phyloP scores from a whole-genome alignment of 345 rosid species.

The Melaleuca alternifolia region DNA sequence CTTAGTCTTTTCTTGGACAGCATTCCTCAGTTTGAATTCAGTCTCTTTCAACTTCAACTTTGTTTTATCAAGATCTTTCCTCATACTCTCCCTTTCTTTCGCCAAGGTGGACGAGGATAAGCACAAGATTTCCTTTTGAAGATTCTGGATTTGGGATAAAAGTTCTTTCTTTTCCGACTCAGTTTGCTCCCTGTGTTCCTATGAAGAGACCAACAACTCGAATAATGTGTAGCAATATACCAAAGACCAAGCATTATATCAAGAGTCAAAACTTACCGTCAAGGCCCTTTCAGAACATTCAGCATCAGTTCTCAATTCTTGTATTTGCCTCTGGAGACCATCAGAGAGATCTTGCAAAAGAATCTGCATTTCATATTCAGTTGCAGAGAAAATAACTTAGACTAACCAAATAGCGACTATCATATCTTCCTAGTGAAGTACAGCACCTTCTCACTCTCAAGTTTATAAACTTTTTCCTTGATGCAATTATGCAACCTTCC shows the following conservation, averaged over 20 bases:
- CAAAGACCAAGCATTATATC: not conserved
- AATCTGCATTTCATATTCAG: slow-evolving; percentile 28
- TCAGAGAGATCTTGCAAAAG: slow-evolving; percentile 26
- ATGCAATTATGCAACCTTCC: slow-evolving; percentile 23
- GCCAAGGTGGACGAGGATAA: slow-evolving; percentile 56
- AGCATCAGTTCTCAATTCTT: slow-evolving; percentile 32
- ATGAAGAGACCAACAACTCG: slow-evolving; percentile 5
- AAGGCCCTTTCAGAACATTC: slow-evolving; percentile 36
- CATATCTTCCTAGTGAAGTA: not conserved
- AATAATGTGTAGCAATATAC: not conserved
- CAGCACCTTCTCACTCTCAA: slow-evolving; percentile 63
- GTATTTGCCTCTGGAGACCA: slow-evolving; percentile 43
- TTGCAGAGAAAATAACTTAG: not conserved
- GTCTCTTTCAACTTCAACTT: slow-evolving; percentile 72
- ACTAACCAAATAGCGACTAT: not conserved
- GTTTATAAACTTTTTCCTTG: slow-evolving; percentile 34
- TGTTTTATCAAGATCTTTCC: slow-evolving; percentile 80
- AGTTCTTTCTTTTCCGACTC: slow-evolving; percentile 44
- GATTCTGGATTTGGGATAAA: slow-evolving; percentile 47
- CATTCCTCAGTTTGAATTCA: slow-evolving; percentile 75
- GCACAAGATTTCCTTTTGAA: slow-evolving; percentile 57
- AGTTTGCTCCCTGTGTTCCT: slow-evolving; percentile 49
- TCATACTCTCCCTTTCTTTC: slow-evolving; percentile 66
- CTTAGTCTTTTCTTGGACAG: slow-evolving; percentile 88
- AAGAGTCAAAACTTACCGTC: slow-evolving; percentile 21